Conservation (phyloP, 2,329 filamentous ascomycete genomes). For the Calonectria pauciramosa region DNA sequence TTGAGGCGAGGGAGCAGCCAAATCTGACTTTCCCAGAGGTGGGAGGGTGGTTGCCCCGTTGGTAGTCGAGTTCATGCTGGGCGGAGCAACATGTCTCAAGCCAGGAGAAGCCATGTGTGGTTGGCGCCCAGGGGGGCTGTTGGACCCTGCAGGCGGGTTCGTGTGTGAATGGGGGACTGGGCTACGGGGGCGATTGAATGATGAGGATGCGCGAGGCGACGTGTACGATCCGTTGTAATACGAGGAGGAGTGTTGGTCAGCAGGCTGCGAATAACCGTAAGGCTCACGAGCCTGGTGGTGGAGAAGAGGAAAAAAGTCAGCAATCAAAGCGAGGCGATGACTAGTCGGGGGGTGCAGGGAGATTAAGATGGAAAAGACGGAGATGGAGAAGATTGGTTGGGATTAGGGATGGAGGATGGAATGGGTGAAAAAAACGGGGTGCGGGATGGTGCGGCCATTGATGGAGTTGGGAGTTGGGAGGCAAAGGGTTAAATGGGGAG, state of each 20-base stretch:
- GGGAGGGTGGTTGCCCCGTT: conserved; percentile 58
- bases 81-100: conserved; percentile 58
- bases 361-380: conserved; percentile 13
- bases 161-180: conserved; percentile 65
- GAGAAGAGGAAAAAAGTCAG: conserved; percentile 46
- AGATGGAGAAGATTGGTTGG: conserved; percentile 11
- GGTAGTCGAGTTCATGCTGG: conserved; percentile 53
- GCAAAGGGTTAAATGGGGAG: conserved; percentile 24
- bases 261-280: conserved; percentile 61
- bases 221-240: conserved; percentile 66
- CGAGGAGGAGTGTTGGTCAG: conserved; percentile 57
- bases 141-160: conserved; percentile 57
- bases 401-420: conserved; percentile 19
- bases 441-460: conserved; percentile 41
- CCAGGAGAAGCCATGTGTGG: conserved; percentile 63
- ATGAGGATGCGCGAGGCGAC: conserved; percentile 60
- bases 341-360: conserved; percentile 25
- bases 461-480: conserved; percentile 33
- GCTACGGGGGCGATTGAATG: conserved; percentile 62
- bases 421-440: conserved; percentile 28
- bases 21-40: conserved; percentile 55
- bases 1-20: conserved; percentile 55
- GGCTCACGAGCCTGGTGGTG: conserved; percentile 62
- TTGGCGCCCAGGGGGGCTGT: conserved; percentile 58
- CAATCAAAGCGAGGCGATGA: conserved; percentile 32